Evolutionary conservation across 441 rosid genomes (phyloP).

Genomic region (Viola pubescens): DNA sequence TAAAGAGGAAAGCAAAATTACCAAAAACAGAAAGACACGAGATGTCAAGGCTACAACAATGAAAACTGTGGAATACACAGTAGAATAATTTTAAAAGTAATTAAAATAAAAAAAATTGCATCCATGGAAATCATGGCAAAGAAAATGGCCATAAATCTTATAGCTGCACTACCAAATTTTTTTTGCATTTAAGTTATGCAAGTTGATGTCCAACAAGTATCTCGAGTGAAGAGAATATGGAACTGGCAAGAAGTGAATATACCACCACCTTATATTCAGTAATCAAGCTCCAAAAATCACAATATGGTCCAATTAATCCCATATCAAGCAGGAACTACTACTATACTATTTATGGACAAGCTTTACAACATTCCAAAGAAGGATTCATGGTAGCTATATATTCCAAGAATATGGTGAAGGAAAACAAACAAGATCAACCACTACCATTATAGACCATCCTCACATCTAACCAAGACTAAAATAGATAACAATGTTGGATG

Average conservation of each 20-base stretch:
- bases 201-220: neutral
- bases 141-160: neutral
- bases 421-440: no score
- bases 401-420: no score
- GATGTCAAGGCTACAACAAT: neutral
- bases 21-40: neutral
- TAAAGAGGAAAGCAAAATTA: constrained; percentile 4
- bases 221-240: neutral
- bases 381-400: no score
- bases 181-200: constrained; percentile 1
- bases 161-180: neutral
- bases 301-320: neutral
- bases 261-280: no score
- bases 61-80: neutral
- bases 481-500: no score
- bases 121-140: constrained; percentile 1
- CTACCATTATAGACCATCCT: no score
- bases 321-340: neutral
- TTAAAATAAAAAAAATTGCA: neutral
- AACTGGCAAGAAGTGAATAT: no score
- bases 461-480: no score
- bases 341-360: neutral
- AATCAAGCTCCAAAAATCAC: no score
- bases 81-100: neutral
- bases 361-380: no score